Evolutionary conservation across 352 stramenopile species (phyloP), one percentile per base, ranked within the genome.

Genomic region (Phytopythium ostracodes): DNA sequence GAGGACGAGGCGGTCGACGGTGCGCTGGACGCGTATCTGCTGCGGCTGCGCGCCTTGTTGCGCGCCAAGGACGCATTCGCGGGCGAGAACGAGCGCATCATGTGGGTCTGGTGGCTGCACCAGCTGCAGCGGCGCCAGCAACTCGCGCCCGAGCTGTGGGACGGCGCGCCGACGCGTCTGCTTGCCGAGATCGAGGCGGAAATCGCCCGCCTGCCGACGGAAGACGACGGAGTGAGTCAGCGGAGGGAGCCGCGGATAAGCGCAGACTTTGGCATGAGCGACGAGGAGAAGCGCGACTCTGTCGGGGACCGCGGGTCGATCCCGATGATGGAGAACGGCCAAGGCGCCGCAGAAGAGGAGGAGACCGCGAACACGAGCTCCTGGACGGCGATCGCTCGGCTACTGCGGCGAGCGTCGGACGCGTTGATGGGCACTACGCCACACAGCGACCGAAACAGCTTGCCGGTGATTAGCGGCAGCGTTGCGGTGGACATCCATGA

Each of bases 31-130:
- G 56, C 64, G 49, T 57, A 70, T 15, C 40, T 80, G 20, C 31
- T 65, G 25, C 59, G 62, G 38, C 42, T 80, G 11, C 66, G 74
- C 60, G 56, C 53, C 17, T 67, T 62, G 35, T 61, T 82, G 24
- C 60, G 57, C 8, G 31, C 52, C 18, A 55, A 65, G 2, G 58
- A 73, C 9, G 12, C 36, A 4, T 73, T 80, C 61, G 64, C 53
- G 1, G 59, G 62, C 42, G 74, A 80, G 54, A 65, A 71, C 17
- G 74, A 80, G 46, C 74, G 72, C 29, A 74, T 70, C 42, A 64
- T 65, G 22, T 84, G 72, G 72, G 66, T 67, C 35, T 77, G 62
- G 72, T 56, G 62, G 20, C 63, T 76, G 57, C 64, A 81, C 31
- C 68, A 74, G 56, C 63, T 79, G 40, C 73, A 63, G 42, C 62